Percentiles rank a stretch among this genome's conserved stretches.
These are phyloP conservation scores for Boletus sp. DNA, from an alignment of 768 basidiomycete genomes.

Conservation along the genomic window DNA sequence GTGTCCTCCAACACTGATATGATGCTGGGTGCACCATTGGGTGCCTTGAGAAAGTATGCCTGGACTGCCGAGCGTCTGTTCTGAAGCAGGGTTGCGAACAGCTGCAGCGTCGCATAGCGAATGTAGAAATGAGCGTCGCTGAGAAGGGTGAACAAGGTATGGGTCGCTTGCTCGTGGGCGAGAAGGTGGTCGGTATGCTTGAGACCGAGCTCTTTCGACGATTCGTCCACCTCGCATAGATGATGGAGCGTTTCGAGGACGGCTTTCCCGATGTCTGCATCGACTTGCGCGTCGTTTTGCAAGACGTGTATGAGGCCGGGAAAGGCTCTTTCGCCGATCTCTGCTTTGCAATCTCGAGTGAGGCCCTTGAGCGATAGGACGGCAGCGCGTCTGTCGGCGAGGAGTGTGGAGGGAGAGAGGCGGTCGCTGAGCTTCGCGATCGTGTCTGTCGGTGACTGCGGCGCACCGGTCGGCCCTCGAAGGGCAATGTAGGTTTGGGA, in stretches of 20 bases:
- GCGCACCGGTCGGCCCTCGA: constrained; percentile 76
- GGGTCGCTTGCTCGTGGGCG: constrained; percentile 62
- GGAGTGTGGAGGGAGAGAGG: constrained; percentile 82
- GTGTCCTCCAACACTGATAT: constrained; percentile 78
- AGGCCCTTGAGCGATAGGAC: constrained; percentile 94
- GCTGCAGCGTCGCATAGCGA: constrained; percentile 80
- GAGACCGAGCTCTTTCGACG: constrained; percentile 61
- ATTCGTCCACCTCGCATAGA: constrained; percentile 78
- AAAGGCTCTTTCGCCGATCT: constrained; percentile 79
- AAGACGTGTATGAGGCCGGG: constrained; percentile 76
- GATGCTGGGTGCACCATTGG: constrained; percentile 70
- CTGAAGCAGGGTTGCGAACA: constrained; percentile 73
- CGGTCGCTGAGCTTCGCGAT: constrained; percentile 86
- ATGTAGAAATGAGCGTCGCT: constrained; percentile 78
- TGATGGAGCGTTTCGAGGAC: constrained; percentile 84
- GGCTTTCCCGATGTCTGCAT: constrained; percentile 90
- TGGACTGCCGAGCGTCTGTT: constrained; percentile 83
- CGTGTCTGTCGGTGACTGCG: constrained; percentile 81
- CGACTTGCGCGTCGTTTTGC: constrained; percentile 84
- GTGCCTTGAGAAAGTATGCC: constrained; percentile 84
- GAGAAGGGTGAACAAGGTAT: constrained; percentile 75
- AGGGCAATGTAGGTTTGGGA: constrained; percentile 84
- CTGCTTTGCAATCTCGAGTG: constrained; percentile 83
- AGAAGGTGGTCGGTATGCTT: constrained; percentile 82
- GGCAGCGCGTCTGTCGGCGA: constrained; percentile 89